phyloP scores from a whole-genome alignment of 768 basidiomycete genomes.

The Sistotremastrum suecicum region DNA sequence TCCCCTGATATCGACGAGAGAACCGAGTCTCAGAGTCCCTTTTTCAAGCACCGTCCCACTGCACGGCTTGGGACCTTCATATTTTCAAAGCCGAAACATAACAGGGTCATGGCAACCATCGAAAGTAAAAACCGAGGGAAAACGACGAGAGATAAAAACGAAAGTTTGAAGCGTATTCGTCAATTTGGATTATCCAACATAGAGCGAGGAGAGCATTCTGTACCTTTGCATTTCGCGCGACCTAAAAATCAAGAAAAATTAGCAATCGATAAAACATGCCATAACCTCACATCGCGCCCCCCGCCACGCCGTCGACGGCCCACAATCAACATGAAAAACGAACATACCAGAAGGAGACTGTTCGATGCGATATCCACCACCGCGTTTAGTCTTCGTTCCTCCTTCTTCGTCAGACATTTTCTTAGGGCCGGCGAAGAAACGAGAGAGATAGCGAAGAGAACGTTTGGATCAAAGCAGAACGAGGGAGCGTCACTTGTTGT shows the following conservation, averaged over 20 bases:
- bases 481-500: too few species aligned
- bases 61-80: slow-evolving; percentile 65
- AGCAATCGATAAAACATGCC: not conserved
- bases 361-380: slow-evolving; percentile 57
- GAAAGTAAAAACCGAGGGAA: slow-evolving; percentile 12
- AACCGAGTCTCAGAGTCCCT: slow-evolving; percentile 59
- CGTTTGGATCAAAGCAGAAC: too few species aligned
- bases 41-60: slow-evolving; percentile 56
- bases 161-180: slow-evolving; percentile 3
- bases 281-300: not conserved
- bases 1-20: slow-evolving; percentile 60
- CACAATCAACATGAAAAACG: not conserved
- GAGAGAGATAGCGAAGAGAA: too few species aligned
- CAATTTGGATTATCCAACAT: not conserved
- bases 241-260: slow-evolving; percentile 2
- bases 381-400: not conserved
- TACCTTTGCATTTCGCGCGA: slow-evolving; percentile 72
- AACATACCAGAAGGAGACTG: slow-evolving; percentile 38
- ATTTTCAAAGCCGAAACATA: slow-evolving; percentile 9
- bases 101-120: slow-evolving; percentile 1
- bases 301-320: too few species aligned
- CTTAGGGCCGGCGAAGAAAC: too few species aligned
- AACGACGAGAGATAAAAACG: slow-evolving; percentile 1
- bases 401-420: not conserved
- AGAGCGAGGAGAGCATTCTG: slow-evolving; percentile 6